Percentiles rank a stretch among this genome's conserved stretches.
These are phyloP conservation scores for Bathelium albidoporum DNA, from an alignment of 495 filamentous ascomycete genomes.

Conservation along the genomic window DNA sequence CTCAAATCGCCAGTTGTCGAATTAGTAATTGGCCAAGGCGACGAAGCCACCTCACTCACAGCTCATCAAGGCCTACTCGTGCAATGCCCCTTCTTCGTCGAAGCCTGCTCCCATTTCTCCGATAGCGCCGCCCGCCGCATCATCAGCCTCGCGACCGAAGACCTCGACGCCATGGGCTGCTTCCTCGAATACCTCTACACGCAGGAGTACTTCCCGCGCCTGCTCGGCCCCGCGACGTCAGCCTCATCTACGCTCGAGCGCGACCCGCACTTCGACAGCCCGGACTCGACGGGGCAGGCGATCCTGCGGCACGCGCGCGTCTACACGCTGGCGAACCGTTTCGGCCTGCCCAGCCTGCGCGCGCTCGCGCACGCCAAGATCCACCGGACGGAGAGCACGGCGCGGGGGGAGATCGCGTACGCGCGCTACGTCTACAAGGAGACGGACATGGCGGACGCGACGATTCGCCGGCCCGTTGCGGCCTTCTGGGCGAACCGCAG, in stretches of 20 bases:
- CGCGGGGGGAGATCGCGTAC: constrained; percentile 79
- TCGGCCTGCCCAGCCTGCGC: constrained; percentile 61
- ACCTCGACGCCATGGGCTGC: constrained; percentile 72
- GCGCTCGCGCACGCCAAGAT: constrained; percentile 77
- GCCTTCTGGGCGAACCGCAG: constrained; percentile 78
- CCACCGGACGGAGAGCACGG: constrained; percentile 73
- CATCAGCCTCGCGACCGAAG: constrained; percentile 58
- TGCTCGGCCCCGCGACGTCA: constrained; percentile 42
- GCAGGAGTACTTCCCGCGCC: constrained; percentile 68
- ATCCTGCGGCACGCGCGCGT: constrained; percentile 78
- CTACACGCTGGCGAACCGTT: constrained; percentile 79
- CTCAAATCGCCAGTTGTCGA: constrained; percentile 73
- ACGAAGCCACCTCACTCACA: constrained; percentile 50
- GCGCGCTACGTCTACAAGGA: constrained; percentile 81
- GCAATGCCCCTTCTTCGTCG: constrained; percentile 64
- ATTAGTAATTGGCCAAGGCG: constrained; percentile 57
- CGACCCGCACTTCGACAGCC: constrained; percentile 45
- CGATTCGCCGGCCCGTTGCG: constrained; percentile 74
- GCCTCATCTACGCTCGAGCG: constrained; percentile 41
- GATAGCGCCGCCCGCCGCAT: constrained; percentile 46
- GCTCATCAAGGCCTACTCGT: constrained; percentile 72
- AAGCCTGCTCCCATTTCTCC: constrained; percentile 46
- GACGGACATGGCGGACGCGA: constrained; percentile 55
- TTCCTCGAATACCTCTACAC: constrained; percentile 92
- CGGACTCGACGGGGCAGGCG: constrained; percentile 63